Percentiles rank a stretch among this genome's conserved stretches.
Conservation (phyloP, 192 early-diverging fungal genomes). For the Backusella tuberculispora region DNA sequence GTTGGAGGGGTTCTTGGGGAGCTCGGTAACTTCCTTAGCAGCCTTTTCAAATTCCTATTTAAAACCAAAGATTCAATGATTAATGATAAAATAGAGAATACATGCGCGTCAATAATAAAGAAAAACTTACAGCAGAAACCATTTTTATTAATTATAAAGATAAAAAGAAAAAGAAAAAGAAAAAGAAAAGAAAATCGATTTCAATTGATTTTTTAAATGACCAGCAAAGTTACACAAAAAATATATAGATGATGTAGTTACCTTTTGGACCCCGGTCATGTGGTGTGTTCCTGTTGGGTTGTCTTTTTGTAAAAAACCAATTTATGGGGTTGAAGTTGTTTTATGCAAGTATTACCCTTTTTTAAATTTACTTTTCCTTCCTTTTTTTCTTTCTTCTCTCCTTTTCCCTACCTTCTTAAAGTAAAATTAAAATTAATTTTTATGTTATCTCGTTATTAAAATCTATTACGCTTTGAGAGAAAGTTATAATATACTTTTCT, state of each 20-base stretch:
- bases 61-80: too few relatives aligned
- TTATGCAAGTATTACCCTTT: neutral
- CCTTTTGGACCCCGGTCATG: constrained; percentile 6
- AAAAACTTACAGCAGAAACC: constrained; percentile 26
- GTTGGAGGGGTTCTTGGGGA: constrained; percentile 62
- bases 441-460: too few relatives aligned
- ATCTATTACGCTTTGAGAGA: too few relatives aligned
- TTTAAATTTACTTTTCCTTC: neutral
- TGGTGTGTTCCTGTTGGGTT: neutral
- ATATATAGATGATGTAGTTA: constrained; percentile 4
- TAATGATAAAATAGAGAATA: neutral
- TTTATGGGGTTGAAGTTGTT: neutral
- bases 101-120: neutral
- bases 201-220: neutral
- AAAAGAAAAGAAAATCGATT: neutral
- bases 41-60: constrained; percentile 43
- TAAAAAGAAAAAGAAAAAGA: neutral
- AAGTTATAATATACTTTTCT: too few relatives aligned
- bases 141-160: constrained; percentile 8
- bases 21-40: constrained; percentile 60
- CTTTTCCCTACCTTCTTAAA: too few relatives aligned
- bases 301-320: neutral
- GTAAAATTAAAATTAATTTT: too few relatives aligned
- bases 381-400: neutral
- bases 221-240: neutral